phyloP scores from a whole-genome alignment of 2,329 filamentous ascomycete species.

The Epichloe sylvatica region DNA sequence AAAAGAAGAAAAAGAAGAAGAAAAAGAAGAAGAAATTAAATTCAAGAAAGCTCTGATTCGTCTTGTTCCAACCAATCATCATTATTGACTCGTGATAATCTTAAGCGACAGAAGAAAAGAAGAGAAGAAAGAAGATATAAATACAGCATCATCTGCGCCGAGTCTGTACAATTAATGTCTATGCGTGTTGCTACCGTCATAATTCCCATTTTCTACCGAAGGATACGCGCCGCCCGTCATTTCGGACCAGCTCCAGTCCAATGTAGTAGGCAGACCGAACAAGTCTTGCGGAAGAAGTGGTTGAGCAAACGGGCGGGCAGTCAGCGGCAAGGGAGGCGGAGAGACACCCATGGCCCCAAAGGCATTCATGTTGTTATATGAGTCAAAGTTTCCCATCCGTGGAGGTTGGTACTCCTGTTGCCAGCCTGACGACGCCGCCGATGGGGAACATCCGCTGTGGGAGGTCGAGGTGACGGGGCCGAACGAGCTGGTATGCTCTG shows the following conservation, averaged over 20 bases:
- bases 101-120: not conserved
- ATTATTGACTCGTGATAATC: not conserved
- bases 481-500: slow-evolving; percentile 13
- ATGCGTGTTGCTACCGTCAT: slow-evolving; percentile 15
- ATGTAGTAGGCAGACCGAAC: slow-evolving; percentile 89
- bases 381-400: slow-evolving; percentile 26
- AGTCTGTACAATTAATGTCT: not conserved
- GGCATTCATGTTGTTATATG: slow-evolving; percentile 32
- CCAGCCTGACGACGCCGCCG: slow-evolving; percentile 31
- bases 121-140: not conserved
- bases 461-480: slow-evolving; percentile 10
- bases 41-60: not conserved
- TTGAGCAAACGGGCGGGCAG: slow-evolving; percentile 49
- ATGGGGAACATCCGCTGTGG: slow-evolving; percentile 30
- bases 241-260: slow-evolving; percentile 75
- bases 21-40: not conserved
- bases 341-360: slow-evolving; percentile 22
- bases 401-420: slow-evolving; percentile 29
- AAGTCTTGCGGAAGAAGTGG: slow-evolving; percentile 85
- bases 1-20: too few species aligned
- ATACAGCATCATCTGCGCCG: not conserved
- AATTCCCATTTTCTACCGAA: slow-evolving; percentile 48
- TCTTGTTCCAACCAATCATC: not conserved
- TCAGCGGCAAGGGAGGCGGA: slow-evolving; percentile 4
- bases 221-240: slow-evolving; percentile 53